Conservation (phyloP, 768 basidiomycete genomes). For the Suillus lakei region DNA sequence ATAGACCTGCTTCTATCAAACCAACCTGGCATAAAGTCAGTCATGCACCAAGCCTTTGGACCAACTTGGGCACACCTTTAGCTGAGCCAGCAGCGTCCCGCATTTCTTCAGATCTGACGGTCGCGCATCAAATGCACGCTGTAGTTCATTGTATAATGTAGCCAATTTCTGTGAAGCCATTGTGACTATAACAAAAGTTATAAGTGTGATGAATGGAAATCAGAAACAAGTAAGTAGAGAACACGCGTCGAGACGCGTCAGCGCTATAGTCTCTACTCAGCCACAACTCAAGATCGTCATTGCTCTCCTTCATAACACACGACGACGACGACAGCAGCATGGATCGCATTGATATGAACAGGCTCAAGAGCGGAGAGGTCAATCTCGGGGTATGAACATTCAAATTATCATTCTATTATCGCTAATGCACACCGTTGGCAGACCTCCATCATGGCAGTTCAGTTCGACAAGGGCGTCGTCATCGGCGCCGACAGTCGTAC, state of each 20-base stretch:
- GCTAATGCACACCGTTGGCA: conserved; percentile 34
- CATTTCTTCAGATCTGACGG: conserved; percentile 73
- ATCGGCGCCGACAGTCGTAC: conserved; percentile 98
- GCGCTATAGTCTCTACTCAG: conserved; percentile 25
- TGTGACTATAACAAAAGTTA: conserved; percentile 8
- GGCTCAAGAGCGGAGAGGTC: conserved; percentile 93
- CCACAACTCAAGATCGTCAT: conserved; percentile 25
- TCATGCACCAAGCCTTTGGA: conserved; percentile 3
- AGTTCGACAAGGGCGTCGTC: conserved; percentile 93
- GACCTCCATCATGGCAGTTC: conserved; percentile 99
- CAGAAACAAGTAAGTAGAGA: not conserved
- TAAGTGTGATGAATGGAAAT: not conserved
- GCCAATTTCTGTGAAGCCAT: conserved; percentile 63
- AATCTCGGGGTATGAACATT: conserved; percentile 84
- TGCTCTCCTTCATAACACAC: conserved; percentile 13
- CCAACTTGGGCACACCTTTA: conserved; percentile 60
- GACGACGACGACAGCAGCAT: conserved; percentile 38
- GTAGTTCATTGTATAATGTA: conserved; percentile 66
- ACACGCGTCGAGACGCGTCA: conserved; percentile 62
- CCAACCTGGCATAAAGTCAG: conserved; percentile 55
- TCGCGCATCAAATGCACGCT: conserved; percentile 65
- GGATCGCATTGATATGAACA: conserved; percentile 80
- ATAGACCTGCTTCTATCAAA: conserved; percentile 75
- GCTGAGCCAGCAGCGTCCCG: conserved; percentile 63
- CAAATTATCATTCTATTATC: not conserved